Percentiles rank a stretch among this genome's conserved stretches.
phyloP scores from a whole-genome alignment of 2,329 filamentous ascomycete genomes.

The Didymosphaeria variabile region DNA sequence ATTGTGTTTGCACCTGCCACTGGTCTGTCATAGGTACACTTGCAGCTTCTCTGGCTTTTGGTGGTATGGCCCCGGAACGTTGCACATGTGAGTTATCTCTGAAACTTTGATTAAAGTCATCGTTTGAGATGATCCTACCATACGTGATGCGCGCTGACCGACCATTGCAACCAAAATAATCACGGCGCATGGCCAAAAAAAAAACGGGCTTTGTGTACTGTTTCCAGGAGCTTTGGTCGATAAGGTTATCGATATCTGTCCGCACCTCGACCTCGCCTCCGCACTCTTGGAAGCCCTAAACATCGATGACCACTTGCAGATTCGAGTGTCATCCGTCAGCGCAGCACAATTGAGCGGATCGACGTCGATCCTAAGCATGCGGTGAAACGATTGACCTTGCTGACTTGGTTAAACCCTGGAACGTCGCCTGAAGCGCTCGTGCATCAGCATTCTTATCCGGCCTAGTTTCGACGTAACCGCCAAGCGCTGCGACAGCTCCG shows the following conservation, averaged over 20 bases:
- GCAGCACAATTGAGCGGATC: background rate
- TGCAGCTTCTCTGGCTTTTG: too few relatives aligned
- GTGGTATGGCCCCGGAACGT: too few relatives aligned
- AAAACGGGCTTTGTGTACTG: background rate
- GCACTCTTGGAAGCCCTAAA: background rate
- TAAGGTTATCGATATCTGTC: slow-evolving; percentile 16
- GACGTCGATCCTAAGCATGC: background rate
- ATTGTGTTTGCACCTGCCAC: too few relatives aligned
- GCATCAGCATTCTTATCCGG: slow-evolving; percentile 6
- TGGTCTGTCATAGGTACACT: too few relatives aligned
- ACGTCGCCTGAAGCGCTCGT: slow-evolving; percentile 2
- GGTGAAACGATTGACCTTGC: background rate
- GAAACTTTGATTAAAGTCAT: too few relatives aligned
- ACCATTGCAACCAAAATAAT: too few relatives aligned
- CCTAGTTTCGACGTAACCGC: slow-evolving; percentile 12
- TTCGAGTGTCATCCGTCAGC: background rate
- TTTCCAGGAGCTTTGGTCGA: background rate
- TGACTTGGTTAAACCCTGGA: background rate
- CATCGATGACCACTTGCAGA: background rate
- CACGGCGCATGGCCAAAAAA: too few relatives aligned
- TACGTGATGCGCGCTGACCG: too few relatives aligned
- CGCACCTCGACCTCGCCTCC: background rate
- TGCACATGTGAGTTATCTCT: too few relatives aligned
- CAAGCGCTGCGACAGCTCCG: slow-evolving; percentile 7
- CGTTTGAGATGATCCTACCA: too few relatives aligned